Percentiles rank a stretch among this genome's conserved stretches.
phyloP scores from a whole-genome alignment of 1,284 basidiomycete genomes.

The Microbotryum violaceum region DNA sequence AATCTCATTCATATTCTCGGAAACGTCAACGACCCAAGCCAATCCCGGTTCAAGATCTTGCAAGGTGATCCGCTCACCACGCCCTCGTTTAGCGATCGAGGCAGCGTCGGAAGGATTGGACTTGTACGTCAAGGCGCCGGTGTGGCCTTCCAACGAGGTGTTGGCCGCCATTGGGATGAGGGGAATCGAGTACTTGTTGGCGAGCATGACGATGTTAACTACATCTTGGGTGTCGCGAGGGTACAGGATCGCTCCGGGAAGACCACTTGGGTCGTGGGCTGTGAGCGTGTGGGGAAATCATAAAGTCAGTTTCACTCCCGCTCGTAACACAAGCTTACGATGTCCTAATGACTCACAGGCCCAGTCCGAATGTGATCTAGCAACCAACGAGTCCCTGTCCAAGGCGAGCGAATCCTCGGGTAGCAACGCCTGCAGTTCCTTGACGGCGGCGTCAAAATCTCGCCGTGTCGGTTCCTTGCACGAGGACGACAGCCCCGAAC shows the following conservation, averaged over 20 bases:
- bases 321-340: neutral
- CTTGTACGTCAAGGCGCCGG: slow-evolving; percentile 18
- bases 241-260: slow-evolving; percentile 34
- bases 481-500: neutral
- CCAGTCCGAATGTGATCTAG: slow-evolving; percentile 26
- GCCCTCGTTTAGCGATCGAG: slow-evolving; percentile 13
- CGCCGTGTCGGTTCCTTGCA: slow-evolving; percentile 25
- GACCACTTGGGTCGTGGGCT: slow-evolving; percentile 30
- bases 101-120: slow-evolving; percentile 15
- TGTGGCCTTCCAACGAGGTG: slow-evolving; percentile 52
- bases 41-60: slow-evolving; percentile 31
- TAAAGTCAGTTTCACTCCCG: neutral
- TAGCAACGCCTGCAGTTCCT: slow-evolving; percentile 20
- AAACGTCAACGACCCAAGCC: slow-evolving; percentile 57
- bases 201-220: slow-evolving; percentile 54
- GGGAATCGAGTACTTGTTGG: slow-evolving; percentile 59
- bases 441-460: slow-evolving; percentile 26
- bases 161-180: slow-evolving; percentile 63
- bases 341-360: slow-evolving; percentile 15
- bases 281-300: neutral
- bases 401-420: slow-evolving; percentile 27
- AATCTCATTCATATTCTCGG: slow-evolving; percentile 68
- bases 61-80: slow-evolving; percentile 18
- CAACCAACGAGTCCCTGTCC: slow-evolving; percentile 25
- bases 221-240: slow-evolving; percentile 55